A percentile compares a stretch with the other conserved stretches of the same genome.
These are phyloP conservation scores for Linnemannia zychae DNA, from an alignment of 192 early-diverging fungal species.

Conservation along the genomic window DNA sequence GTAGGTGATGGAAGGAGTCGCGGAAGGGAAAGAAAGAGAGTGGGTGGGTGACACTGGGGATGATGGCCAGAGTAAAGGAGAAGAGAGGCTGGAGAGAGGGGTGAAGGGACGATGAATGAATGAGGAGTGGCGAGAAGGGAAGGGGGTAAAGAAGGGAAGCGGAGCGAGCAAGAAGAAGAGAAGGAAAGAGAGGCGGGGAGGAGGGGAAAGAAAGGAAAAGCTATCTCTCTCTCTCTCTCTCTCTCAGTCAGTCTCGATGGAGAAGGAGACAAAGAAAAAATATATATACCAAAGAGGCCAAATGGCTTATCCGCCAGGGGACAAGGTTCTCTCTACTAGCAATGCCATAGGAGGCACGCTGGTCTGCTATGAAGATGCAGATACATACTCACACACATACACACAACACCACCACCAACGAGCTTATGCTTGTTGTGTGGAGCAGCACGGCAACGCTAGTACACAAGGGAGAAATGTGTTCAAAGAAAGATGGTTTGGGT, in stretches of 20 bases:
- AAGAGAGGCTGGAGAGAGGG: neutral
- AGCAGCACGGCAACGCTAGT: neutral
- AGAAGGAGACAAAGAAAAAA: neutral
- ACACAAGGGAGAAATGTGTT: neutral
- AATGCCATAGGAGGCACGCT: too few relatives aligned
- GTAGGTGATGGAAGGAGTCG: neutral
- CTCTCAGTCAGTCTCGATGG: neutral
- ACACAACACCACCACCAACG: too few relatives aligned
- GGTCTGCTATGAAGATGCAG: too few relatives aligned
- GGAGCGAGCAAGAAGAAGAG: neutral
- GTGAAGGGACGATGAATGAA: neutral
- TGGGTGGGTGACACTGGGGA: neutral
- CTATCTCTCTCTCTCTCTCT: neutral
- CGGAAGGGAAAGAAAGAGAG: neutral
- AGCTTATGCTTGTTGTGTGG: too few relatives aligned
- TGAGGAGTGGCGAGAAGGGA: neutral
- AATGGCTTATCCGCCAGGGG: conserved; percentile 1
- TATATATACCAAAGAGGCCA: neutral
- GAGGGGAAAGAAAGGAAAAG: neutral
- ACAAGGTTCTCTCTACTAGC: too few relatives aligned
- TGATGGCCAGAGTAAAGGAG: conserved; percentile 7
- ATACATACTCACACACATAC: too few relatives aligned
- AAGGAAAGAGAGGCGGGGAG: neutral
- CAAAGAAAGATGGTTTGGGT: neutral
- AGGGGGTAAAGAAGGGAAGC: too few relatives aligned